phyloP scores from a whole-genome alignment of 2,329 filamentous ascomycete genomes.

The Sarocladium strictum region DNA sequence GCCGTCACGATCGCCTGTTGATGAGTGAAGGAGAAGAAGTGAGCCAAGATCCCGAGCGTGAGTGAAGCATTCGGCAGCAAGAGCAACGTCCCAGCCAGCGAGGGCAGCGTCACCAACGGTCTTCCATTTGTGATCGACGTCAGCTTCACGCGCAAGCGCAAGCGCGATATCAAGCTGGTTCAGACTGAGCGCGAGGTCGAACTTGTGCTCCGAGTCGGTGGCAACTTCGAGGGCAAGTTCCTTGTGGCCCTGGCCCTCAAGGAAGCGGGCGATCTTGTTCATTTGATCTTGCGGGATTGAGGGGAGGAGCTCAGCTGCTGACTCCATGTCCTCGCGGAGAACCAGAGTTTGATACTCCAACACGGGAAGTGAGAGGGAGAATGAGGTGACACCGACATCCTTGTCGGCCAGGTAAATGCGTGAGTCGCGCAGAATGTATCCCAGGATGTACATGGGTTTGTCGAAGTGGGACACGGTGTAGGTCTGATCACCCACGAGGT shows the following conservation, averaged over 20 bases:
- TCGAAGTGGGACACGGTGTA: conserved; percentile 98
- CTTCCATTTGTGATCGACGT: conserved; percentile 98
- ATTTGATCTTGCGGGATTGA: conserved; percentile 88
- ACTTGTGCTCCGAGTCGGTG: conserved; percentile 92
- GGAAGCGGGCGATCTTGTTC: conserved; percentile 96
- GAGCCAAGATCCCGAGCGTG: conserved; percentile 88
- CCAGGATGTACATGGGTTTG: conserved; percentile 87
- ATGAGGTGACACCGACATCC: conserved; percentile 87
- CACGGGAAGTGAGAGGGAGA: conserved; percentile 82
- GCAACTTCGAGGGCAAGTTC: conserved; percentile 91
- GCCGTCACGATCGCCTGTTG: conserved; percentile 72
- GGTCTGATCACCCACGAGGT: conserved; percentile 94
- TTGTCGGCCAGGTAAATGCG: conserved; percentile 93
- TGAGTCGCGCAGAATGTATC: conserved; percentile 93
- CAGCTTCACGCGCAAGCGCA: conserved; percentile 73
- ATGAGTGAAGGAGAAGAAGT: conserved; percentile 79
- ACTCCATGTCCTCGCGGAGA: conserved; percentile 86
- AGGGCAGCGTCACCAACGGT: conserved; percentile 90
- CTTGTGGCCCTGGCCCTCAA: conserved; percentile 96
- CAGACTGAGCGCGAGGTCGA: conserved; percentile 80
- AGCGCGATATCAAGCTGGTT: conserved; percentile 81
- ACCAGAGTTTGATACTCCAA: conserved; percentile 97
- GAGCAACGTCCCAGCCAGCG: conserved; percentile 73
- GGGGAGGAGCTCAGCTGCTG: conserved; percentile 76
- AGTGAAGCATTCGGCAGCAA: conserved; percentile 90